A percentile compares a stretch with the other conserved stretches of the same genome.
These are phyloP conservation scores for Leccinellum rugosiceps DNA, from an alignment of 768 basidiomycete genomes.

Conservation along the genomic window DNA sequence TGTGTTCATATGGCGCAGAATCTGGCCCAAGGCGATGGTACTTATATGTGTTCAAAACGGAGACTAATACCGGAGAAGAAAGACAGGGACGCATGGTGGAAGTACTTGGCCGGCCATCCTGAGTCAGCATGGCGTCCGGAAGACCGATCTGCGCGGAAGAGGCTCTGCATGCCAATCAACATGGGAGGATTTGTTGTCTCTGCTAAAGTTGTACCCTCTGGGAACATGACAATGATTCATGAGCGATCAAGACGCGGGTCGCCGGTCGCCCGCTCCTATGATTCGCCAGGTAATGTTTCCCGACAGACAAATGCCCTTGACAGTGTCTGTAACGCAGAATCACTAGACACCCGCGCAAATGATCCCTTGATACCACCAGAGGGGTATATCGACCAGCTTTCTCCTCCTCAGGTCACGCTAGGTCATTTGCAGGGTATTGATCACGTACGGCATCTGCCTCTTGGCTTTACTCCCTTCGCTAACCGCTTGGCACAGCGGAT, in stretches of 20 bases:
- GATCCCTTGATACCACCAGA: neutral
- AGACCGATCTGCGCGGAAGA: constrained; percentile 13
- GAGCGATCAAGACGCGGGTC: constrained; percentile 2
- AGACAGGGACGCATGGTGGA: constrained; percentile 79
- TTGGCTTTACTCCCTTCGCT: constrained; percentile 1
- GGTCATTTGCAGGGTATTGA: constrained; percentile 56
- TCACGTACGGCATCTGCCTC: constrained; percentile 47
- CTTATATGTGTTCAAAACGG: constrained; percentile 8
- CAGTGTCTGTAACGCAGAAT: neutral
- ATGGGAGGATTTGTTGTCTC: constrained; percentile 40
- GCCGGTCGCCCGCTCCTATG: too few species aligned
- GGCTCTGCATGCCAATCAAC: constrained; percentile 10
- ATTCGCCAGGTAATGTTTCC: neutral
- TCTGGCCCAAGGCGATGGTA: constrained; percentile 41
- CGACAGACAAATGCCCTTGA: neutral
- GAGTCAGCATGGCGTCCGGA: constrained; percentile 61
- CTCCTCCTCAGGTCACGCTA: constrained; percentile 58
- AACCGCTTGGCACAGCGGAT: constrained; percentile 44
- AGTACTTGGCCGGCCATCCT: constrained; percentile 66
- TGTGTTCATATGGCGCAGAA: constrained; percentile 47
- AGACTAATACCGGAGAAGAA: constrained; percentile 64
- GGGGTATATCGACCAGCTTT: constrained; percentile 11
- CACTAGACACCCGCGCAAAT: neutral
- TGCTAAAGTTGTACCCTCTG: neutral
- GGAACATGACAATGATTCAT: neutral